These are phyloP conservation scores for Malassezia caprae DNA, from an alignment of 1,284 basidiomycete species.

Conservation along the genomic window DNA sequence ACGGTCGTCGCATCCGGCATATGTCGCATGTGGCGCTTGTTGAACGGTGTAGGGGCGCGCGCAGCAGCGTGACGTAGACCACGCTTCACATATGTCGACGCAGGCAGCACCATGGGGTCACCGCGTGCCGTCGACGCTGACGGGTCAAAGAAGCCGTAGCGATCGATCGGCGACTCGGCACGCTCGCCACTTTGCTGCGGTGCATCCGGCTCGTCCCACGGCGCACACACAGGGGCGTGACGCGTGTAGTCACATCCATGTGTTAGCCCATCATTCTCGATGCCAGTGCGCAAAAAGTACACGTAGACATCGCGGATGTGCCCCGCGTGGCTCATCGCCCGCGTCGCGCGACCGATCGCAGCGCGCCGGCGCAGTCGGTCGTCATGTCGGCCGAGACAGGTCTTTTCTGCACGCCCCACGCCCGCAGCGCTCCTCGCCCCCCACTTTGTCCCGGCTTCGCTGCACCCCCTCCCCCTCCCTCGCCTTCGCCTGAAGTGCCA, in stretches of 20 bases:
- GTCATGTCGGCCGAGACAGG: background rate
- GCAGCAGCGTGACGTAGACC: background rate
- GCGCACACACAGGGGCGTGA: constrained; percentile 22
- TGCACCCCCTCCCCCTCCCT: background rate
- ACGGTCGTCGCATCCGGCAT: constrained; percentile 1
- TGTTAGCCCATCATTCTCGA: constrained; percentile 33
- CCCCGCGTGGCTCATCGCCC: constrained; percentile 18
- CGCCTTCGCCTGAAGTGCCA: background rate
- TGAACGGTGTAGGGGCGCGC: background rate
- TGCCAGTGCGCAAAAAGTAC: constrained; percentile 32
- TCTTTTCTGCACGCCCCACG: background rate
- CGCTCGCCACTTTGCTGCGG: background rate
- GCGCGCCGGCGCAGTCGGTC: background rate
- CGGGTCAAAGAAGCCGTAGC: constrained; percentile 14
- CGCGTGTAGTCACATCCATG: constrained; percentile 43
- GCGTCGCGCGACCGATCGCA: background rate
- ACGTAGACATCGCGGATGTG: constrained; percentile 38
- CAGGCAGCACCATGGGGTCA: background rate
- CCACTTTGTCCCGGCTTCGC: background rate
- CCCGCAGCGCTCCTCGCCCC: background rate
- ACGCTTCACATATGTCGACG: background rate
- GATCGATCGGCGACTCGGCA: constrained; percentile 4
- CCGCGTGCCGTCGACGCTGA: background rate
- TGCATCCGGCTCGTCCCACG: constrained; percentile 19
- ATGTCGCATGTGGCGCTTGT: background rate